Conservation (phyloP, 2,329 filamentous ascomycete genomes). For the Pseudogymnoascus sp. region DNA sequence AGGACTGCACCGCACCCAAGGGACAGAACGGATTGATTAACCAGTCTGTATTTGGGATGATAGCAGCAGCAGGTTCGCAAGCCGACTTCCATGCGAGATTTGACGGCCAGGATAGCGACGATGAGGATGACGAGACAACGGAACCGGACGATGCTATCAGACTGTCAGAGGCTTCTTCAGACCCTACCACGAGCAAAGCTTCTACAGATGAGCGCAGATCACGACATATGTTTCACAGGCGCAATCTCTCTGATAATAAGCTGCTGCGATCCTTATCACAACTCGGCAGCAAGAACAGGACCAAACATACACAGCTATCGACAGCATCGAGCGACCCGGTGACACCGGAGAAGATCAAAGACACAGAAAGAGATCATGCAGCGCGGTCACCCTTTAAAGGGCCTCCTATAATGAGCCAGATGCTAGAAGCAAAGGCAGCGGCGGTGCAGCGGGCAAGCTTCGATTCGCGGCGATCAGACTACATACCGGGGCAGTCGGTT, state of each 20-base stretch:
- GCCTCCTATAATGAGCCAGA: slow-evolving; percentile 68
- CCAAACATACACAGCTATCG: slow-evolving; percentile 30
- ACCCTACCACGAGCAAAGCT: background rate
- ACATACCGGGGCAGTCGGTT: slow-evolving; percentile 18
- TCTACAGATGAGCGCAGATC: slow-evolving; percentile 11
- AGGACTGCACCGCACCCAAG: slow-evolving; percentile 53
- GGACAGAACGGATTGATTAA: slow-evolving; percentile 56
- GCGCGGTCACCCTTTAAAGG: slow-evolving; percentile 36
- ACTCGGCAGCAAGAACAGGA: slow-evolving; percentile 33
- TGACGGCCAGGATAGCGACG: slow-evolving; percentile 72
- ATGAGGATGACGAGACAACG: slow-evolving; percentile 32
- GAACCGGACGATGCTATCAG: background rate
- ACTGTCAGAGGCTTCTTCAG: background rate
- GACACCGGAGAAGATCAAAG: slow-evolving; percentile 16
- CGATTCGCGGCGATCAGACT: slow-evolving; percentile 32
- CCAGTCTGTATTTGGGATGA: slow-evolving; percentile 88
- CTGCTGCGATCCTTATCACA: slow-evolving; percentile 59
- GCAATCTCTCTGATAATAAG: slow-evolving; percentile 57
- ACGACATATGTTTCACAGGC: slow-evolving; percentile 36
- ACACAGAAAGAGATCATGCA: slow-evolving; percentile 28
- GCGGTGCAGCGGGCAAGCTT: slow-evolving; percentile 53
- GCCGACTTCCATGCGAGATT: slow-evolving; percentile 77
- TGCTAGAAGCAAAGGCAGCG: slow-evolving; percentile 64
- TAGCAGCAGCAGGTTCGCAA: slow-evolving; percentile 77
- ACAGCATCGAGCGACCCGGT: slow-evolving; percentile 26